Evolutionary conservation across 2,329 filamentous ascomycete species (phyloP), one percentile per base, ranked within the genome.

Genomic region (Acephala macrosclerotiorum): DNA sequence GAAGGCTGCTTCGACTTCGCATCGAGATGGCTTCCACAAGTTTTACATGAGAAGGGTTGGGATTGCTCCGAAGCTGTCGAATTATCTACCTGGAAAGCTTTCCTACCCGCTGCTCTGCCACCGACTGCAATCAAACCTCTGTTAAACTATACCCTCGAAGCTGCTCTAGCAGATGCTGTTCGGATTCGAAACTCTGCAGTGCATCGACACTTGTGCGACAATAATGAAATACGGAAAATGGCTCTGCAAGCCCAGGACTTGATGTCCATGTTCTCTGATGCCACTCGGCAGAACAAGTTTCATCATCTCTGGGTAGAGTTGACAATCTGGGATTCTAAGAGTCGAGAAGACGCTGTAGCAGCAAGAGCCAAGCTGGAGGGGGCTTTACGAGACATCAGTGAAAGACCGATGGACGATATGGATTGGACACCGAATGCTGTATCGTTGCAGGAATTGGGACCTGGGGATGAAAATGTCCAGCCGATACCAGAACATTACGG

Each of bases 401-500:
- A 76, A 60, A 53, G 65, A 11, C 73, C 72, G 1, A 65, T 76
- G 36, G 70, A 75, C 63, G 74, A 75, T 63, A 76, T 76, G 74
- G 74, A 76, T 66, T 76, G 75, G 75, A 75, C 74, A 12, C 72
- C 74, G 12, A 76, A 76, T 64, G 25, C 65, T 26, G 70, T 72
- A 22, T 73, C 71, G n/a, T 65, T 76, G 11, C 51, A 74, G 60
- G 70, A 76, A 64, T 45, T 74, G n/a, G 60, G 57, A n/a, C 40
- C 57, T 25, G 64, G 58, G 9, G 16, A 8, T n/a, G 63, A 64
- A 5, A n/a, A 18, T 45, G 22, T 36, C n/a, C 59, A 65, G 51
- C 9, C 26, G 35, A 29, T 58, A 18, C 25, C 42, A 26, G 62
- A 61, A 35, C 45, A 63, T 38, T 63, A 63, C 40, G 20, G 38